Conservation (phyloP, 2,329 filamentous ascomycete species). For the Cladosporium sp. region DNA sequence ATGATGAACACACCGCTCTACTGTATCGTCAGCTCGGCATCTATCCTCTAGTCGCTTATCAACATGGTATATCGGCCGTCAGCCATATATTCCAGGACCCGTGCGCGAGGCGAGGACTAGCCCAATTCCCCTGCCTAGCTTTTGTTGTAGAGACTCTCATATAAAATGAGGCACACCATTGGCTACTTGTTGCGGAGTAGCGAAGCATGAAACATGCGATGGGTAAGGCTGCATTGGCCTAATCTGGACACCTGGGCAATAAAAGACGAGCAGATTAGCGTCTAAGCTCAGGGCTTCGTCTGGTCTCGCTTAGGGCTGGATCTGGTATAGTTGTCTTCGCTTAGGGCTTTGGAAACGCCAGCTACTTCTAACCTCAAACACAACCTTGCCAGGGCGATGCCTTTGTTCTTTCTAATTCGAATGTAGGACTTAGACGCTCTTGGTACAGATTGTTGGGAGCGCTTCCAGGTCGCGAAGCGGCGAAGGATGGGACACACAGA, state of each 20-base stretch:
- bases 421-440: neutral
- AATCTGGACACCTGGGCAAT: slow-evolving; percentile 1
- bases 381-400: neutral
- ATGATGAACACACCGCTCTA: neutral
- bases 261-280: neutral
- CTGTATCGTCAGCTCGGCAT: neutral
- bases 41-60: neutral
- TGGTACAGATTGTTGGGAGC: neutral
- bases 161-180: neutral
- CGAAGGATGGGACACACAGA: neutral
- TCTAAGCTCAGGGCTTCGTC: neutral
- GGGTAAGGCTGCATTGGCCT: neutral
- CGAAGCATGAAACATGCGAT: neutral
- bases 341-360: neutral
- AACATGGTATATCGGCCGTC: neutral
- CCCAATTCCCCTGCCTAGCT: neutral
- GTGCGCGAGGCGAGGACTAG: neutral
- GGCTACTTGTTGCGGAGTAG: neutral
- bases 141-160: neutral
- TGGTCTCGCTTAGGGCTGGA: neutral
- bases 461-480: neutral
- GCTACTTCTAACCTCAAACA: neutral
- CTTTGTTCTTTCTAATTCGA: neutral
- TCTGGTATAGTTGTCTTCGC: neutral
- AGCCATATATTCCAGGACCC: neutral